Evolutionary conservation across 2,329 filamentous ascomycete species (phyloP).

Genomic region (Pestalotiopsis sp.): DNA sequence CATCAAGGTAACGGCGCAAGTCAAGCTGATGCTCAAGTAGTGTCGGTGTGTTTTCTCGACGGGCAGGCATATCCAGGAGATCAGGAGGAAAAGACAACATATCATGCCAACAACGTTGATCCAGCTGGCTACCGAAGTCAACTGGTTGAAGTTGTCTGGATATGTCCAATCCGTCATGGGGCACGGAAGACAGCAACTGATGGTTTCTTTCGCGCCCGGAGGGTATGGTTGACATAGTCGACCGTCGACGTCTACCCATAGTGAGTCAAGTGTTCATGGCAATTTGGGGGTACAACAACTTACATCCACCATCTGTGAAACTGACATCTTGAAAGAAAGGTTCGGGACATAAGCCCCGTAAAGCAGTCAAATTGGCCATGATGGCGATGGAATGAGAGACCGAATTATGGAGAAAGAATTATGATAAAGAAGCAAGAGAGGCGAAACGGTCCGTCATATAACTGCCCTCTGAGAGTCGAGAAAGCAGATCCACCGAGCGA

Average conservation of each 20-base stretch:
- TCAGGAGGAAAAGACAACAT: slow-evolving; percentile 74
- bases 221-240: slow-evolving; percentile 57
- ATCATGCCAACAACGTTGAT: slow-evolving; percentile 75
- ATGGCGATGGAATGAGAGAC: slow-evolving; percentile 13
- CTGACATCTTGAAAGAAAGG: slow-evolving; percentile 70
- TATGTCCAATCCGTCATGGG: slow-evolving; percentile 81
- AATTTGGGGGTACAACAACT: slow-evolving; percentile 20
- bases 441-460: background rate
- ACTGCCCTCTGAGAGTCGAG: background rate
- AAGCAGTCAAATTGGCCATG: slow-evolving; percentile 11
- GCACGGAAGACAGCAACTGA: slow-evolving; percentile 86
- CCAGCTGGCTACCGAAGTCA: slow-evolving; percentile 76
- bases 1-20: slow-evolving; percentile 75
- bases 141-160: slow-evolving; percentile 58
- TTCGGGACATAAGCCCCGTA: slow-evolving; percentile 53
- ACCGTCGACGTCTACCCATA: slow-evolving; percentile 49
- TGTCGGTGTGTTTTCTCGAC: slow-evolving; percentile 90
- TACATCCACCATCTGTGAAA: slow-evolving; percentile 47
- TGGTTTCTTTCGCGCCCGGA: slow-evolving; percentile 33
- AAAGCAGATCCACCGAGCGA: background rate
- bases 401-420: background rate
- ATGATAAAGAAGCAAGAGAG: background rate
- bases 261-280: slow-evolving; percentile 21
- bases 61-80: slow-evolving; percentile 80
- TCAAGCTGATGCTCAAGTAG: slow-evolving; percentile 88